Evolutionary conservation across 106 monocot species (phyloP).

Genomic region (Triglochin maritima): DNA sequence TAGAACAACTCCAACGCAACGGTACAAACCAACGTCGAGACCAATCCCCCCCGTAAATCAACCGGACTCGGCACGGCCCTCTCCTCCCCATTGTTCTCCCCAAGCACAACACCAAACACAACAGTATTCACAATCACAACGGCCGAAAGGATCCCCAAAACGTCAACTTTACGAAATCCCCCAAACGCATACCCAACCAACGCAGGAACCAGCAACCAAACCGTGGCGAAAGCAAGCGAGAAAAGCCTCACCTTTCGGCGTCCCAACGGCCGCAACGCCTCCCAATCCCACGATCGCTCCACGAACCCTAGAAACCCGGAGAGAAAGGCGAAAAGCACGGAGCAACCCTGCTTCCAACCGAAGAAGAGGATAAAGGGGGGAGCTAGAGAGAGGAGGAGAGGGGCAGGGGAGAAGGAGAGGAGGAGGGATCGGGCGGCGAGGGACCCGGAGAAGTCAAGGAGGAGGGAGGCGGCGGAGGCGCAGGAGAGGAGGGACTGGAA

Average conservation of each 20-base stretch:
- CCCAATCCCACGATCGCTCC: conserved; percentile 19
- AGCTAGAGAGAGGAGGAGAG: no score
- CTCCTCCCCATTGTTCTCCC: conserved; percentile 39
- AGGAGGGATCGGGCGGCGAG: conserved; percentile 25
- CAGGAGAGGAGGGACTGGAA: conserved; percentile 20
- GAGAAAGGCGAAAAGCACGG: neutral
- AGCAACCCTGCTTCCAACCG: conserved; percentile 37
- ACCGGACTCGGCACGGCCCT: conserved; percentile 18
- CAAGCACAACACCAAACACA: conserved; percentile 67
- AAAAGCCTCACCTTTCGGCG: conserved; percentile 28
- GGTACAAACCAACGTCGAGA: conserved; percentile 66
- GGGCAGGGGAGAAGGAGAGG: conserved; percentile 21
- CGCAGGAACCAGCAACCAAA: conserved; percentile 55
- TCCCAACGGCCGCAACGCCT: conserved; percentile 37
- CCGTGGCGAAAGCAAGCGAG: conserved; percentile 47
- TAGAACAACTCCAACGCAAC: conserved; percentile 67
- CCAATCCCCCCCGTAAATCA: conserved; percentile 38
- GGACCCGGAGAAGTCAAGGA: conserved; percentile 27
- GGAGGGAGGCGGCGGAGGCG: conserved; percentile 28
- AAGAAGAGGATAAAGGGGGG: no score
- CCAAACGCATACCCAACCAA: conserved; percentile 18
- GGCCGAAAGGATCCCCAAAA: conserved; percentile 40
- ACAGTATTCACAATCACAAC: conserved; percentile 42
- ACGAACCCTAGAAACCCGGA: conserved; percentile 2
- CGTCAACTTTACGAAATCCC: neutral